These are phyloP conservation scores for Fagopyrum esculentum DNA, from an alignment of 148 eudicot genomes.

Conservation along the genomic window DNA sequence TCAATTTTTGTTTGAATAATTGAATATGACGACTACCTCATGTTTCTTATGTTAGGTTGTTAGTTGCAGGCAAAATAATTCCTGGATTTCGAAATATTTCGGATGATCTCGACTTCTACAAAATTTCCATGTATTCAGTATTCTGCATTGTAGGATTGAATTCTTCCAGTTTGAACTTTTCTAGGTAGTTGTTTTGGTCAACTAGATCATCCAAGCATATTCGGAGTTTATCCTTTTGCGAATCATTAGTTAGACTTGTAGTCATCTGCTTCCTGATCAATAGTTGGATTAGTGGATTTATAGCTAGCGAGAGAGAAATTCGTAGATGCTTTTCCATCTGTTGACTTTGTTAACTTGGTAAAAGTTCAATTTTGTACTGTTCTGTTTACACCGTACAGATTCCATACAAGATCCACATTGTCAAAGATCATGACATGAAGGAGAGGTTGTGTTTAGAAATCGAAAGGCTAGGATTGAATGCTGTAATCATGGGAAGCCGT, in stretches of 20 bases:
- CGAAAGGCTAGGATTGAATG: constrained; percentile 76
- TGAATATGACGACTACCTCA: neutral
- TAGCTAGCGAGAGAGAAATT: neutral
- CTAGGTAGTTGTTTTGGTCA: neutral
- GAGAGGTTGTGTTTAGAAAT: constrained; percentile 83
- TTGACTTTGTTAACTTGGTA: too few species aligned
- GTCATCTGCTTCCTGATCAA: too few species aligned
- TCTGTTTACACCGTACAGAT: constrained; percentile 20
- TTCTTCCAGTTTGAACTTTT: neutral
- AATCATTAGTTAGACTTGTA: too few species aligned
- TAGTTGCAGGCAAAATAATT: too few species aligned
- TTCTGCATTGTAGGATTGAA: neutral
- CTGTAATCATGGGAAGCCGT: constrained; percentile 86
- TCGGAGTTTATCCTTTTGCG: too few species aligned
- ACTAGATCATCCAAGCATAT: neutral
- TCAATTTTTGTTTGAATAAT: neutral
- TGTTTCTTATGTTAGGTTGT: too few species aligned
- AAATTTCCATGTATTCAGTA: neutral
- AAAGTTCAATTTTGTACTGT: too few species aligned
- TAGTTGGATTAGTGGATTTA: neutral
- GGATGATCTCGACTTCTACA: neutral
- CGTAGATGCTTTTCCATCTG: neutral
- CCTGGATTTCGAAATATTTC: too few species aligned
- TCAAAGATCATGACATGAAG: constrained; percentile 90
- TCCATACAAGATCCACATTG: constrained; percentile 83